These are phyloP conservation scores for Colletotrichum musicola DNA, from an alignment of 2,329 filamentous ascomycete species.

Conservation along the genomic window DNA sequence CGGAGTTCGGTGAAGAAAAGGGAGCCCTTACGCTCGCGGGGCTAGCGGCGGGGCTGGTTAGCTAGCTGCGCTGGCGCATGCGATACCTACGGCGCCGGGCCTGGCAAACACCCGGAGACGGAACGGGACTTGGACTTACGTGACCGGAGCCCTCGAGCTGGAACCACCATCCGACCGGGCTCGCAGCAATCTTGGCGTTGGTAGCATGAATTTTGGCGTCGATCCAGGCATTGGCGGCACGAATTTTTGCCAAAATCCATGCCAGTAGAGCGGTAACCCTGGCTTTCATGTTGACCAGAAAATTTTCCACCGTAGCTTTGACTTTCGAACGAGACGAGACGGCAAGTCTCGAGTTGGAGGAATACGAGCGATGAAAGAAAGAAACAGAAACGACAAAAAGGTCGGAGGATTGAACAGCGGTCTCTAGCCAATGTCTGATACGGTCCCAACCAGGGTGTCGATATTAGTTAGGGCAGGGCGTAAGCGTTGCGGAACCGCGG, in stretches of 20 bases:
- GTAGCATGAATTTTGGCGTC: constrained; percentile 63
- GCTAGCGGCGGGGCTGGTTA: constrained; percentile 57
- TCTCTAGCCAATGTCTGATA: no score
- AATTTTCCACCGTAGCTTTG: constrained; percentile 21
- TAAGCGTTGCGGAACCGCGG: no score
- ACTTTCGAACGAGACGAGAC: constrained; percentile 1
- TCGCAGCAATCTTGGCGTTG: constrained; percentile 72
- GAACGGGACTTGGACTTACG: constrained; percentile 63
- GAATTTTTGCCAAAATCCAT: constrained; percentile 51
- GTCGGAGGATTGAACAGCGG: no score
- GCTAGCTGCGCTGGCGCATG: not conserved
- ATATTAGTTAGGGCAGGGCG: no score
- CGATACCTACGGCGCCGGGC: not conserved
- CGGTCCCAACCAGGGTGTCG: no score
- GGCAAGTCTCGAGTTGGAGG: not conserved
- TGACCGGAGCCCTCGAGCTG: constrained; percentile 85
- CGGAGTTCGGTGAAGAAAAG: constrained; percentile 87
- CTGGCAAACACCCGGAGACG: not conserved
- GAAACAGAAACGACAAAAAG: not conserved
- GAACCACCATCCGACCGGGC: constrained; percentile 79
- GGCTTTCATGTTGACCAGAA: constrained; percentile 49
- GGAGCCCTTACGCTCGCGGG: constrained; percentile 78
- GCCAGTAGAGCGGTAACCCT: not conserved
- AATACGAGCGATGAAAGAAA: not conserved
- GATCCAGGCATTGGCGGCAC: constrained; percentile 67